These are phyloP conservation scores for Colletotrichum sp. DNA, from an alignment of 2,329 filamentous ascomycete species.

Conservation along the genomic window DNA sequence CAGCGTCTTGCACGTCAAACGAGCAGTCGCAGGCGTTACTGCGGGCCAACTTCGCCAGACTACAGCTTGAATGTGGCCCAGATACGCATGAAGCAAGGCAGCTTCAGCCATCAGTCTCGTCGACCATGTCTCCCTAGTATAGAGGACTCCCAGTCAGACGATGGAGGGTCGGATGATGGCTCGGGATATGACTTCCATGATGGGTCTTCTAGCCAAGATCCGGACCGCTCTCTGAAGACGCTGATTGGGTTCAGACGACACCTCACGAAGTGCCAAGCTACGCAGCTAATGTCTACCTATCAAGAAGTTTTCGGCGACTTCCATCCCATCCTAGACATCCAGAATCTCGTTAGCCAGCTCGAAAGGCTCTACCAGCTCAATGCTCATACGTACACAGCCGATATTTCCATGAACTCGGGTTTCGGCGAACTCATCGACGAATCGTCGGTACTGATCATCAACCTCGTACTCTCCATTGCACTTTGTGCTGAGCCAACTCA, in stretches of 20 bases:
- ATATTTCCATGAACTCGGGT: background rate
- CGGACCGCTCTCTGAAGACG: background rate
- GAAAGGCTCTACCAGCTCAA: background rate
- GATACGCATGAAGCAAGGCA: background rate
- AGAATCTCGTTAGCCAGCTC: background rate
- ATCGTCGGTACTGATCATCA: background rate
- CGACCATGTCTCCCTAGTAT: background rate
- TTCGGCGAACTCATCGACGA: background rate
- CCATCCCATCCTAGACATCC: constrained; percentile 3
- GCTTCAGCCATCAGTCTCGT: background rate
- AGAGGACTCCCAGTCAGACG: background rate
- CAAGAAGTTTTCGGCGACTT: constrained; percentile 3
- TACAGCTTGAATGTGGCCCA: background rate
- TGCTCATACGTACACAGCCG: background rate
- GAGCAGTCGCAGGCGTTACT: background rate
- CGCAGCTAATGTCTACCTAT: background rate
- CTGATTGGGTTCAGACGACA: background rate
- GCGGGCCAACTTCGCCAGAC: background rate
- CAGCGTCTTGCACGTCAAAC: background rate
- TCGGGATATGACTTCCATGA: background rate
- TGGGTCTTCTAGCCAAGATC: background rate
- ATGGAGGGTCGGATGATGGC: background rate
- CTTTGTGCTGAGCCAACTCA: background rate
- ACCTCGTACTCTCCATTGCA: background rate
- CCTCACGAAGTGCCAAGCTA: background rate